Evolutionary conservation across 768 basidiomycete species (phyloP), one percentile per base, ranked within the genome.

Genomic region (Hirschioporus abietinus): DNA sequence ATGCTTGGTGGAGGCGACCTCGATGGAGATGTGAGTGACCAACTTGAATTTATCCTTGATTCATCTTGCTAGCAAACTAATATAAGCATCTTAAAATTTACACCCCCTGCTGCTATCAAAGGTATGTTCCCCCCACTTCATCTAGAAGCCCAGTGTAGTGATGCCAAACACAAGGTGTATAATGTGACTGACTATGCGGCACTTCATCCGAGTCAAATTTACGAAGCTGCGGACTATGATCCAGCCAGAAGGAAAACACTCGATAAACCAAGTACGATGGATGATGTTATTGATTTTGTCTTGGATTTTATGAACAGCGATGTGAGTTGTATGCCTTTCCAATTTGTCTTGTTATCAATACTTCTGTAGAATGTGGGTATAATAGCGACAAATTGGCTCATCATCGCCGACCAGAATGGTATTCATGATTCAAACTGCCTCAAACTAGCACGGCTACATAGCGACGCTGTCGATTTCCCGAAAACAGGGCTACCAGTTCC

Each of bases 1-100:
- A 87, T 79, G 66, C 78, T 89, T 0, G 88, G 88, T 2, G 89
- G 89, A 0, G 89, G 89, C 0, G 90, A 91, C 71, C 76, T 90
- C 10, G 89, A 91, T 71, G 89, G 88, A 25, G 88, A 89, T 66
- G 73, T 52, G 42, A 52, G 42, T 52, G 12, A 52, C 4, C 20
- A 20, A 52, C 20, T 52, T 30, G 30, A 30, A 52, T 15, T 52
- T 52, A 20, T 15, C 42, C 1, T 52, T 15, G 12, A 15, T 2
- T 52, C 12, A 1, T 52, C 12, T 52, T 52, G 20, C 20, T 20
- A 6, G 12, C 42, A 12, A 20, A 52, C 20, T 52, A 10, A 5
- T 10, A 52, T 3, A 52, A 52, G 2, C 2, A 52, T 5, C 20
- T 15, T 20, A 5, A 15, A 52, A 52, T 15, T 15, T 1, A 52